Conservation (phyloP, 345 rosid genomes). For the Luvunga scandens region DNA sequence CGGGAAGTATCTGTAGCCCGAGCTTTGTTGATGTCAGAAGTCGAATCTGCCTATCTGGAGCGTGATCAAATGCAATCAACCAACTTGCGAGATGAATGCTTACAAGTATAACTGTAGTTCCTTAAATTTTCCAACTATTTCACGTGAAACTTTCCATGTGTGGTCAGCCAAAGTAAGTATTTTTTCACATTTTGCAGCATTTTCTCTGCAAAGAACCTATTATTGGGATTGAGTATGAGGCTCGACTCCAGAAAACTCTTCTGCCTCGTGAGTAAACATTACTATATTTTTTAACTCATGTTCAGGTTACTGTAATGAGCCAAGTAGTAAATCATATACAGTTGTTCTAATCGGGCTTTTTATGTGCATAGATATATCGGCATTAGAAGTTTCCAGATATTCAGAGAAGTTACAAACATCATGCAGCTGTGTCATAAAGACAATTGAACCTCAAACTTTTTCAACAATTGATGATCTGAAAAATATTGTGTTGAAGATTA, state of each 20-base stretch:
- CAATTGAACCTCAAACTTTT: slow-evolving; percentile 71
- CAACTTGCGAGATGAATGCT: slow-evolving; percentile 79
- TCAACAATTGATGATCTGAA: slow-evolving; percentile 66
- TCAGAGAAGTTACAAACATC: slow-evolving; percentile 71
- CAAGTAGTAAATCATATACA: background rate
- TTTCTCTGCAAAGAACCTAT: slow-evolving; percentile 83
- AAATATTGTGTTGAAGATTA: slow-evolving; percentile 50
- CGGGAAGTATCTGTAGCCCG: slow-evolving; percentile 81
- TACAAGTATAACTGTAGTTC: slow-evolving; percentile 51
- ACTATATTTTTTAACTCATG: background rate
- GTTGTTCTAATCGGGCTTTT: slow-evolving; percentile 11
- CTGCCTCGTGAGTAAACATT: slow-evolving; percentile 68
- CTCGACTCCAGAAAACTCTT: slow-evolving; percentile 84
- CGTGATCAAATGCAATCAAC: slow-evolving; percentile 93
- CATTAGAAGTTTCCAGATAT: slow-evolving; percentile 71
- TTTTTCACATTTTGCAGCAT: slow-evolving; percentile 29
- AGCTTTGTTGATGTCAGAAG: slow-evolving; percentile 78
- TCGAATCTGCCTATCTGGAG: slow-evolving; percentile 93
- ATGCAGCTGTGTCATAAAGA: slow-evolving; percentile 74
- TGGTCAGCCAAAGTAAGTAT: background rate
- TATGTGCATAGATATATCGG: slow-evolving; percentile 60
- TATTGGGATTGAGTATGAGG: slow-evolving; percentile 82
- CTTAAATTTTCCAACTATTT: background rate
- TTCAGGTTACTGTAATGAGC: background rate
- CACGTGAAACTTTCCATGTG: background rate